Conservation (phyloP, 306 rosid species). For the Elaeagnus macrophylla region DNA sequence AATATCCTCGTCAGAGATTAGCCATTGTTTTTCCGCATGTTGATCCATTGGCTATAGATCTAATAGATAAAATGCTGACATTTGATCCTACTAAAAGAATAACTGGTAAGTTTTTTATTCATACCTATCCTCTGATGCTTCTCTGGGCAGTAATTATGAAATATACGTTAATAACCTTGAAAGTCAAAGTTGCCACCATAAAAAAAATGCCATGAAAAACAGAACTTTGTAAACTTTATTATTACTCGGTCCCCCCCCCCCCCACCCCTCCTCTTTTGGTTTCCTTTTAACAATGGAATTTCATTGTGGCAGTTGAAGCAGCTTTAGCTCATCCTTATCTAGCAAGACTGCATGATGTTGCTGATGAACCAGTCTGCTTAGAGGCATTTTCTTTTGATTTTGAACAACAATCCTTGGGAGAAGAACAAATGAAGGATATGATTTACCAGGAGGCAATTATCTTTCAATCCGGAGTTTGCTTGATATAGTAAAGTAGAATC, state of each 20-base stretch:
- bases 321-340: constrained; percentile 96
- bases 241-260: too few species aligned
- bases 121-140: constrained; percentile 8
- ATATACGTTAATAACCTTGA: too few species aligned
- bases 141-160: background rate
- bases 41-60: constrained; percentile 80
- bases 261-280: background rate
- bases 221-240: too few species aligned
- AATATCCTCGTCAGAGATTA: constrained; percentile 71
- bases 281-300: constrained; percentile 12
- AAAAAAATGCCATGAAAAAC: too few species aligned
- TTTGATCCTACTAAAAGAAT: constrained; percentile 83
- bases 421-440: constrained; percentile 94
- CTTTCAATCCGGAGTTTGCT: constrained; percentile 69
- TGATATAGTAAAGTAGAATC: constrained; percentile 12
- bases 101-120: constrained; percentile 52
- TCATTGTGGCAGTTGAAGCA: constrained; percentile 60
- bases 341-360: constrained; percentile 80
- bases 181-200: too few species aligned
- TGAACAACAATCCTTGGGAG: constrained; percentile 68
- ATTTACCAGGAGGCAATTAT: constrained; percentile 81
- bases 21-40: constrained; percentile 68
- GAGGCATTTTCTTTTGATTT: constrained; percentile 77
- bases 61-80: constrained; percentile 84
- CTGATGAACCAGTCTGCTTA: constrained; percentile 81